Base-by-base conservation (phyloP, 23 red algal species). In the Gracilaria caudata region DNA sequence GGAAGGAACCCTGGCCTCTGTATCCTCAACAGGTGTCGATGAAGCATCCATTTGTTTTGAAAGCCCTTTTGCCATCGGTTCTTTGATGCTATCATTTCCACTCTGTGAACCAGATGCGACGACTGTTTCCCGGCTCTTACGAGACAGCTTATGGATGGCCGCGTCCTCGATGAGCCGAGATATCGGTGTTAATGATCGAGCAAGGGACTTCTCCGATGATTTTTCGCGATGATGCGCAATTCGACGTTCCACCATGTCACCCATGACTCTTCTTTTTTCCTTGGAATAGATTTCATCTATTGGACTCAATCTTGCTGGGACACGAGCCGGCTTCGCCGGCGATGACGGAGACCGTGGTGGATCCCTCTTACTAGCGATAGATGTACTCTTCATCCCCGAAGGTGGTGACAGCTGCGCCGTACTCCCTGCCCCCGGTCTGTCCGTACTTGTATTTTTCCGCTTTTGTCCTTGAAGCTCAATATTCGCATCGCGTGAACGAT, bases 121-220 rank as follows among this genome's bases (percentile, higher is more conserved):
- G 17, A 21, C 23, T 57, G 4, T 21, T 57, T 20, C 54, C 6
- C 17, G 8, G 8, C 4, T 4, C 19, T 4, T n/a, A 57, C 16
- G 4, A 57, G 54, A 57, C 54, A 57, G 6, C 23, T 57, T 57
- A 4, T 57, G 54, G 54, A 57, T 20, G 17, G 61, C 6, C 8
- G 29, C 7, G 32, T 36, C 61, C 19, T 75, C 70, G 26, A 45
- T 24, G 49, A 75, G n/a, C n/a, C 47, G 47, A 24, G 70, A 75
- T 6, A 75, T 16, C 1, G 70, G 70, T 75, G 38, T 75, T 29
- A 75, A 47, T 23, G 70, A 40, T 26, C 70, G 70, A 73, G n/a
- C 2, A 19, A 11, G 37, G 28, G 70, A 24, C 37, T 75, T 75
- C 7, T 75, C 70, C 70, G 70, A 3, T 38, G 7, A 26, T 29